Evolutionary conservation across 225 moss, liverwort and hornwort species (phyloP).

Genomic region (Takakia lepidozioides): DNA sequence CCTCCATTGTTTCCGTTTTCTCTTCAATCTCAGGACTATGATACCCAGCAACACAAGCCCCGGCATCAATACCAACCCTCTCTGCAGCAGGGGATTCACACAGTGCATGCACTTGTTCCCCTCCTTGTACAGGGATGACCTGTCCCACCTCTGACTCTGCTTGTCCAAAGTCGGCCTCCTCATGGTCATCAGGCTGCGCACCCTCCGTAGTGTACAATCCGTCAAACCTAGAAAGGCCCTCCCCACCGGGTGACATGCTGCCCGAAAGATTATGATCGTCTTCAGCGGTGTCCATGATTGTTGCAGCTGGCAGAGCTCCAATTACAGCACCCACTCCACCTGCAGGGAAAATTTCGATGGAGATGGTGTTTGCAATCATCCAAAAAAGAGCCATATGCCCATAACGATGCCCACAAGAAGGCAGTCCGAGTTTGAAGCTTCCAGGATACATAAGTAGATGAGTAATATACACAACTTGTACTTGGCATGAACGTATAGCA

Average conservation of each 20-base stretch:
- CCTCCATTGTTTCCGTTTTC: slow-evolving; percentile 11
- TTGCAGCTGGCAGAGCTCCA: slow-evolving; percentile 52
- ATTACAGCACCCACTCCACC: slow-evolving; percentile 91
- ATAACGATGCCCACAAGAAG: no score
- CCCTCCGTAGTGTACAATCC: no score
- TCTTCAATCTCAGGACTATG: slow-evolving; percentile 8
- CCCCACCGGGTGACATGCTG: neutral
- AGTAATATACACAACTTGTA: no score
- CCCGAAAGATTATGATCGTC: slow-evolving; percentile 16
- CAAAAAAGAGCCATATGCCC: no score
- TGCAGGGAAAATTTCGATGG: slow-evolving; percentile 19
- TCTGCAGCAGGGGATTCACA: slow-evolving; percentile 8
- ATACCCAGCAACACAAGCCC: slow-evolving; percentile 12
- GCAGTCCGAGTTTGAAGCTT: no score
- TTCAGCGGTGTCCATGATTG: slow-evolving; percentile 25
- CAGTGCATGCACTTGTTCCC: slow-evolving; percentile 8
- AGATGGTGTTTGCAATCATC: no score
- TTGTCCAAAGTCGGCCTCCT: no score
- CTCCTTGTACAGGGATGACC: slow-evolving; percentile 5
- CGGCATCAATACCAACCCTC: slow-evolving; percentile 10
- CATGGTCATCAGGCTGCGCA: no score
- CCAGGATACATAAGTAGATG: no score
- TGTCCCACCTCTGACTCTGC: no score
- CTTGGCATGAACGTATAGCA: no score
- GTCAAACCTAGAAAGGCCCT: no score